Evolutionary conservation across 192 early-diverging fungal genomes (phyloP).

Genomic region (Anaeromyces robustus): DNA sequence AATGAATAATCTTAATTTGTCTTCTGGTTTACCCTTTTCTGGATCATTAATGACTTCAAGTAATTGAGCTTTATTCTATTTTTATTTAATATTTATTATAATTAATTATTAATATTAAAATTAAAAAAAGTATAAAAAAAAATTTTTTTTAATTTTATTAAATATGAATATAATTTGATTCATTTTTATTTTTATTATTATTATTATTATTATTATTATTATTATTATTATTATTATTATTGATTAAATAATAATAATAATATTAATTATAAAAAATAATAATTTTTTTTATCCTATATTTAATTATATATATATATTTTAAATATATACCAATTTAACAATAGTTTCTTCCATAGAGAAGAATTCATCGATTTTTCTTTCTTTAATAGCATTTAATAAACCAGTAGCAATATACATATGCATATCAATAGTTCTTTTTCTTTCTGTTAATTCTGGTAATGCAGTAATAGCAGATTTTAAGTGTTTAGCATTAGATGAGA

Average conservation of each 20-base stretch:
- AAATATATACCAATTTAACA: slow-evolving; percentile 35
- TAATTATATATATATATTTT: slow-evolving; percentile 2
- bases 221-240: no score
- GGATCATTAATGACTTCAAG: slow-evolving; percentile 70
- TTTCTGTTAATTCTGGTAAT: slow-evolving; percentile 87
- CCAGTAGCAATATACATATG: slow-evolving; percentile 96
- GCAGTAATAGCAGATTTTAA: slow-evolving; percentile 79
- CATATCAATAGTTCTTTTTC: slow-evolving; percentile 88
- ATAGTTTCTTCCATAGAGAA: slow-evolving; percentile 89
- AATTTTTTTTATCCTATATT: not conserved
- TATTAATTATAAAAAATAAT: not conserved
- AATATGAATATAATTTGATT: no score
- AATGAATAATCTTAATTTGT: slow-evolving; percentile 82
- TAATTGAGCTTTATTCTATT: slow-evolving; percentile 53
- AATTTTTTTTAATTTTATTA: no score
- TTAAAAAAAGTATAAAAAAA: no score
- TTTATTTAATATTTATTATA: no score
- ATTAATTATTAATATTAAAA: no score
- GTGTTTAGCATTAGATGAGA: slow-evolving; percentile 68
- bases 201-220: no score
- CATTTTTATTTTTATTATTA: no score
- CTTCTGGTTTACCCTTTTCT: slow-evolving; percentile 61
- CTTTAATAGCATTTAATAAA: slow-evolving; percentile 75
- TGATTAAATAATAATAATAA: slow-evolving; percentile 1
- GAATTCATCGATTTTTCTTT: slow-evolving; percentile 81